These are phyloP conservation scores for Hylodesmum podocarpum DNA, from an alignment of 306 rosid species.

Conservation along the genomic window DNA sequence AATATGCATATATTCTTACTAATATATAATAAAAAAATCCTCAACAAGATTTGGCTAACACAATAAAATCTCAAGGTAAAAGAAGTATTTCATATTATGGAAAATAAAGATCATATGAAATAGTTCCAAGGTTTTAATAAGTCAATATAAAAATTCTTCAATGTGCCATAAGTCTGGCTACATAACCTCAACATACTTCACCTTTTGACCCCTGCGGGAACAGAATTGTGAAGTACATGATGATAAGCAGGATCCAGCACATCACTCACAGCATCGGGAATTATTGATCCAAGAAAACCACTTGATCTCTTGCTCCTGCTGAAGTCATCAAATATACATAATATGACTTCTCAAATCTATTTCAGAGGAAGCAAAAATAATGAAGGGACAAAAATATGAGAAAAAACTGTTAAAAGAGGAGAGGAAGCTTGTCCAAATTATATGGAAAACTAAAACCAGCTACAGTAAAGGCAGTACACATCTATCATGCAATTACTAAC, in stretches of 20 bases:
- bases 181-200: constrained; percentile 32
- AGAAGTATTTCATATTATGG: not conserved
- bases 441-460: constrained; percentile 12
- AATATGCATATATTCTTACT: not conserved
- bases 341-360: constrained; percentile 26
- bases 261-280: constrained; percentile 70
- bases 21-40: not conserved
- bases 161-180: not conserved
- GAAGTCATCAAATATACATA: constrained; percentile 24
- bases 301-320: constrained; percentile 68
- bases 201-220: constrained; percentile 89
- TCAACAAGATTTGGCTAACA: not conserved
- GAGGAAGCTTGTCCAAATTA: not conserved
- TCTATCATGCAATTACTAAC: not conserved
- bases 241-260: constrained; percentile 83
- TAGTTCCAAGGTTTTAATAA: not conserved
- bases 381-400: not conserved
- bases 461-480: not conserved
- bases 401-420: not conserved
- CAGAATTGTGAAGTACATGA: constrained; percentile 73
- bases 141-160: not conserved
- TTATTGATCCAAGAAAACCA: constrained; percentile 80
- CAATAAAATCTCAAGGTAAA: not conserved
- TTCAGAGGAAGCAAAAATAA: constrained; percentile 21
- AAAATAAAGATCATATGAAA: not conserved